phyloP scores from a whole-genome alignment of 176 grass and related monocot species.

The Tuctoria greenei region DNA sequence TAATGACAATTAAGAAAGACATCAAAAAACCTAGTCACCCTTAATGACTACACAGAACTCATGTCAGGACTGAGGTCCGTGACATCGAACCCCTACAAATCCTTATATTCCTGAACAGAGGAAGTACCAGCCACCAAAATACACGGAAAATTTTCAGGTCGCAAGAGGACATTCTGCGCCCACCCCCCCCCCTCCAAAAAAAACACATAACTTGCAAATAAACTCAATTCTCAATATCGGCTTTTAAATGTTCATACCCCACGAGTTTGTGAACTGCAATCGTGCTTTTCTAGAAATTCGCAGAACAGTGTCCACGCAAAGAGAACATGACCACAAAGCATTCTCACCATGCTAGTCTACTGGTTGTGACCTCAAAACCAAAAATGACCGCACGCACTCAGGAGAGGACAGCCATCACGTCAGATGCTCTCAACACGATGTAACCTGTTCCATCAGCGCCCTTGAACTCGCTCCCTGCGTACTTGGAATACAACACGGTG shows the following conservation, averaged over 20 bases:
- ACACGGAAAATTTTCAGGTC: not conserved
- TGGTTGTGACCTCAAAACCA: not conserved
- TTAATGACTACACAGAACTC: too few species aligned
- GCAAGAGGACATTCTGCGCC: too few species aligned
- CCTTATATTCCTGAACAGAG: too few species aligned
- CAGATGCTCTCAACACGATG: slow-evolving; percentile 62
- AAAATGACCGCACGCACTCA: not conserved
- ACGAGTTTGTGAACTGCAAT: not conserved
- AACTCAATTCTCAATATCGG: slow-evolving; percentile 2
- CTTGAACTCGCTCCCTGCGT: slow-evolving; percentile 66
- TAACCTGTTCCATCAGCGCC: slow-evolving; percentile 52
- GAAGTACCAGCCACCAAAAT: not conserved
- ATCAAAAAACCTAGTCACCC: too few species aligned
- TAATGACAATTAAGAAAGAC: too few species aligned
- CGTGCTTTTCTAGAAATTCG: not conserved
- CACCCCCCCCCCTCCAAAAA: too few species aligned
- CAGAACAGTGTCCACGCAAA: not conserved
- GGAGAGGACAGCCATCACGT: slow-evolving; percentile 73
- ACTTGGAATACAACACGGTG: slow-evolving; percentile 76
- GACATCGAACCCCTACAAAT: too few species aligned
- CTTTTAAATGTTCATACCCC: not conserved
- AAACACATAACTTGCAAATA: not conserved
- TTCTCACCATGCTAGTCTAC: slow-evolving; percentile 3
- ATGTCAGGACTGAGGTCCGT: too few species aligned
- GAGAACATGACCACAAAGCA: slow-evolving; percentile 16